Conservation (phyloP, 1,139 yeast genomes). For the Candida mesenterica region DNA sequence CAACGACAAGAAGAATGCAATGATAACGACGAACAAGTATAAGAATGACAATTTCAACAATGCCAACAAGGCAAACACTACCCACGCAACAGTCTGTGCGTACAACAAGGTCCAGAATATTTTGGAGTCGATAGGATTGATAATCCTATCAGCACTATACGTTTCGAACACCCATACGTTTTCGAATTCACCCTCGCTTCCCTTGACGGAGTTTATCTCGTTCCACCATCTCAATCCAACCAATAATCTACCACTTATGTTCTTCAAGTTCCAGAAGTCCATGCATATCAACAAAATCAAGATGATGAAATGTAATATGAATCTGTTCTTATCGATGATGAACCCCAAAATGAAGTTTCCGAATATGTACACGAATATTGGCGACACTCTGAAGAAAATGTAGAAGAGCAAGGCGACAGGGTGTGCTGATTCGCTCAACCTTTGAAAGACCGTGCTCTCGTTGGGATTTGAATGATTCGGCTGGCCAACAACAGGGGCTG, state of each 20-base stretch:
- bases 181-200: constrained; percentile 51
- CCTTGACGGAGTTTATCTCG: constrained; percentile 47
- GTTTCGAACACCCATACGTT: constrained; percentile 89
- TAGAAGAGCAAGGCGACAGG: constrained; percentile 72
- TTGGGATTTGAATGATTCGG: background rate
- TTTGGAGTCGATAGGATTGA: constrained; percentile 88
- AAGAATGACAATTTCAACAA: constrained; percentile 73
- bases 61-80: constrained; percentile 69
- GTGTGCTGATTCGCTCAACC: constrained; percentile 60
- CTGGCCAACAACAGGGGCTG: background rate
- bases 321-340: constrained; percentile 46
- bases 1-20: constrained; percentile 68
- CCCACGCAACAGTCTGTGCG: constrained; percentile 74
- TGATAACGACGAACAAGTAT: constrained; percentile 61
- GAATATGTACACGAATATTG: constrained; percentile 64
- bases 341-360: constrained; percentile 60
- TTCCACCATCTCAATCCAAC: constrained; percentile 98
- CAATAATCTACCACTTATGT: constrained; percentile 81
- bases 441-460: constrained; percentile 10
- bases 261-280: constrained; percentile 93
- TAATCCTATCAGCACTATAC: constrained; percentile 76
- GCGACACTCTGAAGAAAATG: constrained; percentile 60
- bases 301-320: constrained; percentile 74
- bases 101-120: constrained; percentile 84
- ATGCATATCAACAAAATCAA: constrained; percentile 75